These are phyloP conservation scores for Rehmannia glutinosa DNA, from an alignment of 257 asterid species.

Conservation along the genomic window DNA sequence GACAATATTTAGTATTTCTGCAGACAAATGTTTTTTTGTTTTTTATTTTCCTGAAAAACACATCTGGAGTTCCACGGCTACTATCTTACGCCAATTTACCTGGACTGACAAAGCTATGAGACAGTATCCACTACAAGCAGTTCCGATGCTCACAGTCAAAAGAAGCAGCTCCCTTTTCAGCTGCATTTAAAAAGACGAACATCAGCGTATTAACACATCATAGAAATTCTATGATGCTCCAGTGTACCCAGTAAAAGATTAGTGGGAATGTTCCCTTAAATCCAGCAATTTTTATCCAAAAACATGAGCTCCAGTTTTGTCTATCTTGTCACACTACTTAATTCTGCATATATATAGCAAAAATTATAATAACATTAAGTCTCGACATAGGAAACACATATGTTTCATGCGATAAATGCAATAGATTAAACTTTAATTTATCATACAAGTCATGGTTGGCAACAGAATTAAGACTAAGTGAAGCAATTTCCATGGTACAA, in stretches of 20 bases:
- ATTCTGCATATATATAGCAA: neutral
- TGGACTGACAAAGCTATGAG: constrained; percentile 66
- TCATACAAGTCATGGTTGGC: too few species aligned
- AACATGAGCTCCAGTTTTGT: too few species aligned
- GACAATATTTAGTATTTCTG: too few species aligned
- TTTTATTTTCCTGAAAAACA: neutral
- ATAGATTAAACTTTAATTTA: too few species aligned
- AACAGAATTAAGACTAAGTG: too few species aligned
- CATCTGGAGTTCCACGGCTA: neutral
- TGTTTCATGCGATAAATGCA: too few species aligned
- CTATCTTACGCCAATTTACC: constrained; percentile 37
- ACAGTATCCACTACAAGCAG: constrained; percentile 93
- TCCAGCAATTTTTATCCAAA: too few species aligned
- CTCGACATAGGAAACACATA: too few species aligned
- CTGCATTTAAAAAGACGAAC: constrained; percentile 45
- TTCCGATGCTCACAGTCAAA: constrained; percentile 75
- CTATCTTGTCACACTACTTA: neutral
- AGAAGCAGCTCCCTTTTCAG: constrained; percentile 85
- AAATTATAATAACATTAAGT: neutral
- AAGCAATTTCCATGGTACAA: too few species aligned
- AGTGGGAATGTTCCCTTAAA: too few species aligned
- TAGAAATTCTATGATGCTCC: neutral
- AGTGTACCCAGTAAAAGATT: too few species aligned
- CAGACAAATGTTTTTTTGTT: too few species aligned
- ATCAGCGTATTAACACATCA: constrained; percentile 26